These are phyloP conservation scores for Cercospora zeina DNA, from an alignment of 2,329 filamentous ascomycete species.

Conservation along the genomic window DNA sequence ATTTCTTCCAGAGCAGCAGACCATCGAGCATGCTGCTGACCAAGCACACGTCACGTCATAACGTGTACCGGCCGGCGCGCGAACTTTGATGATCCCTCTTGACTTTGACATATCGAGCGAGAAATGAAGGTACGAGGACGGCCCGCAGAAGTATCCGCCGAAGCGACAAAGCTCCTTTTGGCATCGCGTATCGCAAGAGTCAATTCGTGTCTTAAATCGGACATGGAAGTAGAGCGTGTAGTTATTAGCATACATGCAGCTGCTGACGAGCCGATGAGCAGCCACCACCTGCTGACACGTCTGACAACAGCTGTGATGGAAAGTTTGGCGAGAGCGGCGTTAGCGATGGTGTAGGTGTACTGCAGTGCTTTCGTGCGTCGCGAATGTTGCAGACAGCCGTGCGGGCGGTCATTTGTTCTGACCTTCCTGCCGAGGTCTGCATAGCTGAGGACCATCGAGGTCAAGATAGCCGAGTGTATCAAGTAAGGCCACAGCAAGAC, in stretches of 20 bases:
- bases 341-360: slow-evolving; percentile 16
- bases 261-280: neutral
- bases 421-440: too few species aligned
- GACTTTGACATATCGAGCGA: neutral
- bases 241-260: neutral
- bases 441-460: neutral
- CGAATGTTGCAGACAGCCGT: neutral
- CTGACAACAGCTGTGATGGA: neutral
- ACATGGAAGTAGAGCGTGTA: neutral
- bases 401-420: neutral
- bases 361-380: slow-evolving; percentile 4
- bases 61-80: neutral
- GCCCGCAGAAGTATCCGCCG: neutral
- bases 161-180: neutral
- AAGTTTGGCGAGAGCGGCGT: neutral
- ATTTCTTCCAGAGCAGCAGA: neutral
- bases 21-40: neutral
- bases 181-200: neutral
- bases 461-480: too few species aligned
- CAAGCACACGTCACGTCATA: neutral
- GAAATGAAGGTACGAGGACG: neutral
- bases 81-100: neutral
- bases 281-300: neutral
- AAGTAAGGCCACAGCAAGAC: too few species aligned
- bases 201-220: neutral